phyloP scores from a whole-genome alignment of 1,284 basidiomycete genomes.

The Tetrapyrgos nigripes region DNA sequence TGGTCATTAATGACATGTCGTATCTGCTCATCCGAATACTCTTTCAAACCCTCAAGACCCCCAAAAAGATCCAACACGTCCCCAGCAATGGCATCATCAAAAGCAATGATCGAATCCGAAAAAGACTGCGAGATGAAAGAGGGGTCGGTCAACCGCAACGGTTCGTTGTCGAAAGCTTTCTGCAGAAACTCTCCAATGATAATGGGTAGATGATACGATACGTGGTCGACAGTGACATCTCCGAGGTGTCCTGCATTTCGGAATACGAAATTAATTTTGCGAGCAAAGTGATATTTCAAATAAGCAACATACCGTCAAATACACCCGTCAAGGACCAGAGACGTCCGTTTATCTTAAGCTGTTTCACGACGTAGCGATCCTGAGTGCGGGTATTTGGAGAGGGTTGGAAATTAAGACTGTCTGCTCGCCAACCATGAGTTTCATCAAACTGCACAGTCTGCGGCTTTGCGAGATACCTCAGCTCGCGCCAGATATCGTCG shows the following conservation, averaged over 20 bases:
- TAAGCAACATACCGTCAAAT: constrained; percentile 62
- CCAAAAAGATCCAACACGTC: constrained; percentile 70
- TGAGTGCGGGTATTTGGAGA: constrained; percentile 55
- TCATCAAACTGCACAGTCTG: constrained; percentile 48
- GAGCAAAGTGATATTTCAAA: background rate
- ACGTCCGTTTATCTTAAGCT: constrained; percentile 59
- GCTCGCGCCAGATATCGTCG: constrained; percentile 53
- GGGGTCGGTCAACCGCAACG: constrained; percentile 42
- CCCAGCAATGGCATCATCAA: constrained; percentile 70
- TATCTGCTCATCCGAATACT: constrained; percentile 61
- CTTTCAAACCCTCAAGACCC: constrained; percentile 53
- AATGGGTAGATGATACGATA: constrained; percentile 69
- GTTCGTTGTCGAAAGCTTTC: constrained; percentile 44
- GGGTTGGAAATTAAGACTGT: constrained; percentile 69
- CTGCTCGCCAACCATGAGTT: constrained; percentile 48
- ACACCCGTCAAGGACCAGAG: constrained; percentile 70
- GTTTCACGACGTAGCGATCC: constrained; percentile 66
- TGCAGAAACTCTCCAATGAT: constrained; percentile 65
- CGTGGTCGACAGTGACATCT: constrained; percentile 71
- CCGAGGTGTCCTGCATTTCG: constrained; percentile 62
- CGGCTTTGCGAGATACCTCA: constrained; percentile 55
- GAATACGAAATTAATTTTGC: constrained; percentile 18
- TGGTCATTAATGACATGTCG: constrained; percentile 67
- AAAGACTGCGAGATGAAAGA: constrained; percentile 59
- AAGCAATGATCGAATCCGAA: constrained; percentile 59